A percentile compares a stretch with the other conserved stretches of the same genome.
Conservation (phyloP, 1,139 yeast species). For the Suhomyces taliae region DNA sequence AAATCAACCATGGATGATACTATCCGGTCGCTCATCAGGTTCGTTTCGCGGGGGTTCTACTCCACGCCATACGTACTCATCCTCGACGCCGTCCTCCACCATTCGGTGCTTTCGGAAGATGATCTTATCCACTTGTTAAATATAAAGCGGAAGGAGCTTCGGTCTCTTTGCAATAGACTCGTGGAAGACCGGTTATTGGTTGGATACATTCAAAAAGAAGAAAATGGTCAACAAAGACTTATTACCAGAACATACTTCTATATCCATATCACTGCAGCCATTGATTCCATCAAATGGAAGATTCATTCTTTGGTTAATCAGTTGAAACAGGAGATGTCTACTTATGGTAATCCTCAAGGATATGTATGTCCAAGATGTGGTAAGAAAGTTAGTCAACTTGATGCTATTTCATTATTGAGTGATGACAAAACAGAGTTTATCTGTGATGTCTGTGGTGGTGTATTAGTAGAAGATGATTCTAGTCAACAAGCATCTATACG, state of each 20-base stretch:
- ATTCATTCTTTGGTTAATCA: slow-evolving; percentile 81
- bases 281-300: slow-evolving; percentile 95
- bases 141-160: slow-evolving; percentile 81
- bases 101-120: slow-evolving; percentile 92
- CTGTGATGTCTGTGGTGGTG: slow-evolving; percentile 80
- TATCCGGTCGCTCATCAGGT: slow-evolving; percentile 42
- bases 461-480: slow-evolving; percentile 84
- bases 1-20: slow-evolving; percentile 39
- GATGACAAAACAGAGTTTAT: slow-evolving; percentile 78
- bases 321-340: slow-evolving; percentile 76
- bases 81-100: slow-evolving; percentile 85
- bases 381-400: slow-evolving; percentile 78
- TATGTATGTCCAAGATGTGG: slow-evolving; percentile 87
- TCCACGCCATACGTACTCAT: slow-evolving; percentile 80
- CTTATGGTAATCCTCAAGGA: slow-evolving; percentile 90
- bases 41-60: slow-evolving; percentile 86
- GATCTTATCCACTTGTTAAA: slow-evolving; percentile 80
- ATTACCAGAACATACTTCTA: slow-evolving; percentile 77
- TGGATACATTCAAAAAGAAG: slow-evolving; percentile 78
- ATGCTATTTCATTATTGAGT: slow-evolving; percentile 78
- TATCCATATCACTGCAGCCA: slow-evolving; percentile 88
- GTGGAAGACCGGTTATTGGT: slow-evolving; percentile 78
- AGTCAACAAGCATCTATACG: slow-evolving; percentile 78
- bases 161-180: slow-evolving; percentile 76
- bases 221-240: slow-evolving; percentile 65